phyloP scores from a whole-genome alignment of 2,329 filamentous ascomycete genomes.

The Cercospora beticola region DNA sequence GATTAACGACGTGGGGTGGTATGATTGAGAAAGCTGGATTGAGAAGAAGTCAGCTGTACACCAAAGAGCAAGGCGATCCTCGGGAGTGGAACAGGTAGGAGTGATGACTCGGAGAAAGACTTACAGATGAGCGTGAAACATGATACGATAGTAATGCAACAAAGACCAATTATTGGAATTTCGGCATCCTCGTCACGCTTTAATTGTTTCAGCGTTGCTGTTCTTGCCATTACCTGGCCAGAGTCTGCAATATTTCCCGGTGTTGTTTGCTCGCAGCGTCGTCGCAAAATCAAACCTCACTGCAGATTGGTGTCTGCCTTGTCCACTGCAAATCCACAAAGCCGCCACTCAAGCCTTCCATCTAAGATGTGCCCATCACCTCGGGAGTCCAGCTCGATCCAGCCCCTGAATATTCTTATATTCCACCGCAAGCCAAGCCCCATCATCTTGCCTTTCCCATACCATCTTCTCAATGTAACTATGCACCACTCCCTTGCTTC shows the following conservation, averaged over 20 bases:
- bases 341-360: background rate
- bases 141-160: background rate
- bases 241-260: background rate
- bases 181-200: background rate
- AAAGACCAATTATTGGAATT: background rate
- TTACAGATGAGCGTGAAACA: background rate
- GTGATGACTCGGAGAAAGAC: too few relatives aligned
- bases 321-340: background rate
- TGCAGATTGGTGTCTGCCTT: background rate
- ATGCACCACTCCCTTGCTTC: constrained; percentile 4
- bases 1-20: constrained; percentile 41
- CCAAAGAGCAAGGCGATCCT: constrained; percentile 22
- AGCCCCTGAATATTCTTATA: constrained; percentile 8
- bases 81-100: constrained; percentile 24
- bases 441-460: constrained; percentile 9
- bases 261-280: background rate
- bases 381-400: constrained; percentile 8
- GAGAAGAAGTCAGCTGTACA: constrained; percentile 32
- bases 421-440: constrained; percentile 5
- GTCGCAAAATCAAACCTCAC: background rate
- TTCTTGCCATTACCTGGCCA: background rate
- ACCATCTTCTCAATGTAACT: constrained; percentile 10
- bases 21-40: constrained; percentile 46
- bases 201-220: background rate
- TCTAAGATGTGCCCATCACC: background rate